Conservation (phyloP, 2,329 filamentous ascomycete genomes). For the Didymella lethalis region DNA sequence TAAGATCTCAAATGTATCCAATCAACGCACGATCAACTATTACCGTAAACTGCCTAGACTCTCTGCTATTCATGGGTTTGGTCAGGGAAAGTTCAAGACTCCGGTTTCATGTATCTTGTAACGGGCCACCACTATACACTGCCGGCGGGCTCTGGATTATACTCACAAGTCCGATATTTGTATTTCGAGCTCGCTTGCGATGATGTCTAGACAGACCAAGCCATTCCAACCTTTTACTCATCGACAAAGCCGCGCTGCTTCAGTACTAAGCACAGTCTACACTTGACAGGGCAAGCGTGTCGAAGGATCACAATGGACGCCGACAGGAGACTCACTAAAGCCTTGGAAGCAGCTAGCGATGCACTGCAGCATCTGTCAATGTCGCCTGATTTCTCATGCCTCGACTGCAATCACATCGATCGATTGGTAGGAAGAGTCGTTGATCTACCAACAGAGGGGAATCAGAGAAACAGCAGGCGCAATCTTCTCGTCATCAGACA, state of each 20-base stretch:
- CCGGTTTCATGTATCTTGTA: constrained; percentile 19
- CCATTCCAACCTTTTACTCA: neutral
- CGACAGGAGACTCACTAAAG: constrained; percentile 43
- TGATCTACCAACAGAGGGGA: constrained; percentile 47
- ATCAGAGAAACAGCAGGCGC: constrained; percentile 46
- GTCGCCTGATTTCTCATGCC: constrained; percentile 39
- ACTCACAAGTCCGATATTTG: constrained; percentile 25
- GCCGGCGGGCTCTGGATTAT: constrained; percentile 22
- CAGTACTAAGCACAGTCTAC: neutral
- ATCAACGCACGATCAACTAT: neutral
- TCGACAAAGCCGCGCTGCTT: too few relatives aligned
- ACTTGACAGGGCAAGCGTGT: neutral
- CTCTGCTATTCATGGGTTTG: constrained; percentile 30
- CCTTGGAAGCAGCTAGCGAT: constrained; percentile 45
- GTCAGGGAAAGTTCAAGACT: constrained; percentile 20
- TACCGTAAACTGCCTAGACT: neutral
- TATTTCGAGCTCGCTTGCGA: constrained; percentile 24
- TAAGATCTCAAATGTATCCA: neutral
- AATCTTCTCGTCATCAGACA: constrained; percentile 46
- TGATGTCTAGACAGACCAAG: constrained; percentile 5
- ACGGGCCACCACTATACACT: constrained; percentile 24
- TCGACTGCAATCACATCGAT: constrained; percentile 48
- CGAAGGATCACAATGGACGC: constrained; percentile 35
- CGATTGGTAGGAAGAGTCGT: constrained; percentile 45
- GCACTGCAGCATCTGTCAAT: constrained; percentile 47